Conservation (phyloP, 2,329 filamentous ascomycete species). For the Aspergillus phoenicis region DNA sequence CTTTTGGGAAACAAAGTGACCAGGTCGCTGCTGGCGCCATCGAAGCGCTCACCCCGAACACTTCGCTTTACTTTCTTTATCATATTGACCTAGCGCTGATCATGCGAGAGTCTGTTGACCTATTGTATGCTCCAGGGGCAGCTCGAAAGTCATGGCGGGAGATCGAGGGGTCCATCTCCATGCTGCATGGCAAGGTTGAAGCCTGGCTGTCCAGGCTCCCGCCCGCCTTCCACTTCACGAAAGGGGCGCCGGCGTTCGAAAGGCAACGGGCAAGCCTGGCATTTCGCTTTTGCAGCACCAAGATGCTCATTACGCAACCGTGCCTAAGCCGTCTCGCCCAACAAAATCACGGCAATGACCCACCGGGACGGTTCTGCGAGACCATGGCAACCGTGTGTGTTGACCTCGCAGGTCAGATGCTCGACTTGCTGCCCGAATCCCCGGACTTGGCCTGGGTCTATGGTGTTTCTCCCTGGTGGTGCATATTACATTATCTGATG, state of each 20-base stretch:
- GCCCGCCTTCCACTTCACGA: conserved; percentile 38
- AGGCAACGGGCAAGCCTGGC: conserved; percentile 40
- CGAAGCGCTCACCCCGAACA: conserved; percentile 38
- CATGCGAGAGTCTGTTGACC: conserved; percentile 40
- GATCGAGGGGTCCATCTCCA: conserved; percentile 39
- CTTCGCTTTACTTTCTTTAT: conserved; percentile 44
- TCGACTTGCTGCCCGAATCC: conserved; percentile 40
- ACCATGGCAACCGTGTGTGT: conserved; percentile 41
- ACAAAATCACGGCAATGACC: conserved; percentile 28
- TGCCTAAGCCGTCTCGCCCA: conserved; percentile 44
- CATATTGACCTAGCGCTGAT: conserved; percentile 41
- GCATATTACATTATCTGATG: conserved; percentile 44
- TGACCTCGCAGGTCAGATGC: conserved; percentile 37
- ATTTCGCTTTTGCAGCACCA: conserved; percentile 48
- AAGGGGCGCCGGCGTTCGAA: conserved; percentile 30
- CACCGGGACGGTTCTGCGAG: conserved; percentile 34
- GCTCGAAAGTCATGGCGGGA: conserved; percentile 39
- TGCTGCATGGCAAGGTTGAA: conserved; percentile 39
- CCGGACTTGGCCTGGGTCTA: conserved; percentile 36
- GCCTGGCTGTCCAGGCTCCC: conserved; percentile 44
- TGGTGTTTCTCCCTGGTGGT: conserved; percentile 44
- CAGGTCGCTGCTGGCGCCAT: conserved; percentile 28
- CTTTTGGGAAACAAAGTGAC: conserved; percentile 22
- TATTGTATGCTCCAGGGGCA: conserved; percentile 42
- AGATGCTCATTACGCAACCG: conserved; percentile 46